Evolutionary conservation across 306 rosid species (phyloP).

Genomic region (Gillenia trifoliata): DNA sequence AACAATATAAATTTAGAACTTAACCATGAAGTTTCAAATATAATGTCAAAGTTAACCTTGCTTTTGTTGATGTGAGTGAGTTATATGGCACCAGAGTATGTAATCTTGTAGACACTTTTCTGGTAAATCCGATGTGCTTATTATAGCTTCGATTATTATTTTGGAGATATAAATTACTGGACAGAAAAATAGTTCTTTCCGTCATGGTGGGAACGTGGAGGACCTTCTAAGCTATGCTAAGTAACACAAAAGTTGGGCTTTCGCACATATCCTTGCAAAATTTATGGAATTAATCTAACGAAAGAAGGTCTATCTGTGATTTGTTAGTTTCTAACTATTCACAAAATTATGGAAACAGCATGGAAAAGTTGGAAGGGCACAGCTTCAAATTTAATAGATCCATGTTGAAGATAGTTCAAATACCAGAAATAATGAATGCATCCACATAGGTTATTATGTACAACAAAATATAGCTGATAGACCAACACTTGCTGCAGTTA

Average conservation of each 20-base stretch:
- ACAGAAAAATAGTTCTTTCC: neutral
- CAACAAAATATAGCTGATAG: slow-evolving; percentile 2
- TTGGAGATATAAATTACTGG: neutral
- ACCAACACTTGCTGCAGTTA: slow-evolving; percentile 1
- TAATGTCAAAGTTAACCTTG: neutral
- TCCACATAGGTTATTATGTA: slow-evolving; percentile 8
- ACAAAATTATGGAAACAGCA: neutral
- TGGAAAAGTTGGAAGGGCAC: slow-evolving; percentile 13
- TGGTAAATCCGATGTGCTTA: neutral
- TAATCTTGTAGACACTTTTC: neutral
- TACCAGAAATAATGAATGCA: slow-evolving; percentile 1
- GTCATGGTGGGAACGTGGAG: neutral
- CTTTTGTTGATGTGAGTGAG: neutral
- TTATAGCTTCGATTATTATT: neutral
- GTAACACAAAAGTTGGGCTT: neutral
- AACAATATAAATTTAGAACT: neutral
- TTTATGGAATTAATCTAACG: neutral
- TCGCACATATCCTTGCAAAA: neutral
- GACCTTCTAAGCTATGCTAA: slow-evolving; percentile 1
- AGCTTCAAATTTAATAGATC: slow-evolving; percentile 1
- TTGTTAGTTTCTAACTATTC: neutral
- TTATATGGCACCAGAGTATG: neutral
- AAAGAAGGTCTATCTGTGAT: neutral
- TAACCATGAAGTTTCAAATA: neutral
- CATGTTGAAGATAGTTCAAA: neutral